These are phyloP conservation scores for Tausonia pullulans DNA, from an alignment of 1,284 basidiomycete species.

Conservation along the genomic window DNA sequence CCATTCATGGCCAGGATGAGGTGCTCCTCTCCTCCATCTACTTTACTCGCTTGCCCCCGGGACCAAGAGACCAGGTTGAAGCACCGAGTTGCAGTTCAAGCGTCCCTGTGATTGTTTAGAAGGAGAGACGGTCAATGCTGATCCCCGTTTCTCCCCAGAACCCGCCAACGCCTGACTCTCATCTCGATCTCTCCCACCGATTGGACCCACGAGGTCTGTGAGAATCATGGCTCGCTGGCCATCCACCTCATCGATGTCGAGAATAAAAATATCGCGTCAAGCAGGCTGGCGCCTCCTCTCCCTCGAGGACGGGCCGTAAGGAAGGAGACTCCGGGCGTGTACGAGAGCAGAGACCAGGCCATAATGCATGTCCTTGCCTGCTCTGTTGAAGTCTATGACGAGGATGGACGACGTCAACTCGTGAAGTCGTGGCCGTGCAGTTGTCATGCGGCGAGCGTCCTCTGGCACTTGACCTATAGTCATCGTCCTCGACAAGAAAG, in stretches of 20 bases:
- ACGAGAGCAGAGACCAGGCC: constrained; percentile 19
- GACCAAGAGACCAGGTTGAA: no score
- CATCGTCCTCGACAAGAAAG: constrained; percentile 80
- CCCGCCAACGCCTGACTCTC: constrained; percentile 3
- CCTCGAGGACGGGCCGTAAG: background rate
- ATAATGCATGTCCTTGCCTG: constrained; percentile 18
- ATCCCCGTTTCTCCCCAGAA: no score
- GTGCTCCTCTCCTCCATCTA: no score
- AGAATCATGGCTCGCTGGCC: constrained; percentile 55
- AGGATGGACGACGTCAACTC: constrained; percentile 19
- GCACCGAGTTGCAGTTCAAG: no score
- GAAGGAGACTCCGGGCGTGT: constrained; percentile 8
- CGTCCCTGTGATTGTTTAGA: no score
- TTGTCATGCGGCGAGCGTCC: constrained; percentile 21
- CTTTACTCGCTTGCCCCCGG: no score
- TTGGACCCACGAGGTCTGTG: constrained; percentile 61
- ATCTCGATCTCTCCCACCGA: constrained; percentile 80
- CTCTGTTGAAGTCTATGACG: constrained; percentile 18
- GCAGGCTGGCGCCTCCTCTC: background rate
- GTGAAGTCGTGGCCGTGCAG: constrained; percentile 9
- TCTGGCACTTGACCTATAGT: constrained; percentile 48
- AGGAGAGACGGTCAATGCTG: no score
- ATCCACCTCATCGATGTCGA: constrained; percentile 39
- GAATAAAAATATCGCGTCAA: background rate
- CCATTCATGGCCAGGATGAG: no score